A percentile compares a stretch with the other conserved stretches of the same genome.
These are phyloP conservation scores for Pleurotus djamor DNA, from an alignment of 768 basidiomycete genomes.

Conservation along the genomic window DNA sequence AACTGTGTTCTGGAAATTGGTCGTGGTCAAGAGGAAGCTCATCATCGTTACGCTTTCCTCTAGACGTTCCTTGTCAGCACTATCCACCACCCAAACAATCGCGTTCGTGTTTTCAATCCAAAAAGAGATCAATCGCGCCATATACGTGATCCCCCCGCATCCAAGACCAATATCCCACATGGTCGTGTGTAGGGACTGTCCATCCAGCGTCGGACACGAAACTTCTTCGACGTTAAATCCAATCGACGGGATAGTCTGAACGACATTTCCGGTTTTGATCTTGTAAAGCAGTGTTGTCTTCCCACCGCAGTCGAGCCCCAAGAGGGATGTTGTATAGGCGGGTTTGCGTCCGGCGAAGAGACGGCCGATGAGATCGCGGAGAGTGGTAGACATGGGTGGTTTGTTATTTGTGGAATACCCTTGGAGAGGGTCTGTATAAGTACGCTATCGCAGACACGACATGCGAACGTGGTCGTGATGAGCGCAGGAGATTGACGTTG, in stretches of 20 bases:
- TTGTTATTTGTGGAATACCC: too few species aligned
- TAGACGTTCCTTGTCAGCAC: slow-evolving; percentile 47
- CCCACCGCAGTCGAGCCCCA: slow-evolving; percentile 37
- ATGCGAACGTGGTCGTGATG: too few species aligned
- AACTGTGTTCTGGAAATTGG: slow-evolving; percentile 9
- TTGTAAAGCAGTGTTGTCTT: slow-evolving; percentile 47
- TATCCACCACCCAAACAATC: slow-evolving; percentile 65
- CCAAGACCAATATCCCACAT: slow-evolving; percentile 65
- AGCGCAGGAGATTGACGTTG: too few species aligned
- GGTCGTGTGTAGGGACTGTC: slow-evolving; percentile 42
- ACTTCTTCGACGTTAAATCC: slow-evolving; percentile 65
- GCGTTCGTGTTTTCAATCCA: slow-evolving; percentile 39
- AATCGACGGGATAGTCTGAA: slow-evolving; percentile 36
- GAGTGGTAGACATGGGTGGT: slow-evolving; percentile 13
- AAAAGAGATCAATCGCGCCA: slow-evolving; percentile 26
- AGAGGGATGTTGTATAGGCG: slow-evolving; percentile 20
- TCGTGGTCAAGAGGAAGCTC: slow-evolving; percentile 29
- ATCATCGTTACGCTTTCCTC: slow-evolving; percentile 51
- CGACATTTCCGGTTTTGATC: slow-evolving; percentile 32
- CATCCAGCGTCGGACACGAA: slow-evolving; percentile 15
- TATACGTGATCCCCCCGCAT: slow-evolving; percentile 40
- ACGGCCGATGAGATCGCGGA: slow-evolving; percentile 27
- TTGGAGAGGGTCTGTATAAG: too few species aligned
- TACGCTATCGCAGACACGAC: too few species aligned
- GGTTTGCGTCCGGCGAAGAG: slow-evolving; percentile 18